Conservation (phyloP, 164 flowering plant species). For the Macadamia tetraphylla region DNA sequence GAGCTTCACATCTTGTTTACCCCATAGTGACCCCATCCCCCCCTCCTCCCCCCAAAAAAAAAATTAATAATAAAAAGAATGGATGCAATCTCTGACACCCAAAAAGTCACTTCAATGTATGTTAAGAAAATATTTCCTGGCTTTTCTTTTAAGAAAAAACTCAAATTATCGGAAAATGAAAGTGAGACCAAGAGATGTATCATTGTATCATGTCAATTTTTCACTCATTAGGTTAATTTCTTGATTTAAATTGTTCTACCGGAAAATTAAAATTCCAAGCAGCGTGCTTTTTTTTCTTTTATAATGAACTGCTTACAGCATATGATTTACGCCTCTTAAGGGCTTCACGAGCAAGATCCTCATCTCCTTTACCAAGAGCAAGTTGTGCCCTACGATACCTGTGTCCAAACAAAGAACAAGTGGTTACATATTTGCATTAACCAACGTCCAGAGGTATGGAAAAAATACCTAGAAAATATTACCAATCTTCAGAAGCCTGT, state of each 20-base stretch:
- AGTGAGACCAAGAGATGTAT: background rate
- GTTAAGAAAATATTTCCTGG: too few relatives aligned
- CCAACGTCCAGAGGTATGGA: background rate
- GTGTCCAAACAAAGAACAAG: slow-evolving; percentile 8
- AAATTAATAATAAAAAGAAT: too few relatives aligned
- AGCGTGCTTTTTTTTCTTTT: too few relatives aligned
- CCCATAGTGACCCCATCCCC: too few relatives aligned
- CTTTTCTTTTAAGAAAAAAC: background rate
- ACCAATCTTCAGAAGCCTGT: slow-evolving; percentile 92
- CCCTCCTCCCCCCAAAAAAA: too few relatives aligned
- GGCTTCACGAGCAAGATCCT: slow-evolving; percentile 92
- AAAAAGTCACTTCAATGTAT: too few relatives aligned
- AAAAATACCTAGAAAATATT: slow-evolving; percentile 6
- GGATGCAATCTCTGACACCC: too few relatives aligned
- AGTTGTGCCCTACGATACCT: slow-evolving; percentile 87
- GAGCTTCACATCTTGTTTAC: too few relatives aligned
- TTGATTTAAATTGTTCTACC: background rate
- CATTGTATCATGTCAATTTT: background rate
- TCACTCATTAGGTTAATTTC: background rate
- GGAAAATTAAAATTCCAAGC: too few relatives aligned
- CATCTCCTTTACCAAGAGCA: slow-evolving; percentile 84
- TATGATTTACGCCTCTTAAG: slow-evolving; percentile 81
- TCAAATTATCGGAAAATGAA: background rate
- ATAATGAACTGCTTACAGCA: slow-evolving; percentile 45
- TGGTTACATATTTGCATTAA: background rate